Base-by-base conservation (phyloP, 352 stramenopile species). In the Thalassiosira sp. region DNA sequence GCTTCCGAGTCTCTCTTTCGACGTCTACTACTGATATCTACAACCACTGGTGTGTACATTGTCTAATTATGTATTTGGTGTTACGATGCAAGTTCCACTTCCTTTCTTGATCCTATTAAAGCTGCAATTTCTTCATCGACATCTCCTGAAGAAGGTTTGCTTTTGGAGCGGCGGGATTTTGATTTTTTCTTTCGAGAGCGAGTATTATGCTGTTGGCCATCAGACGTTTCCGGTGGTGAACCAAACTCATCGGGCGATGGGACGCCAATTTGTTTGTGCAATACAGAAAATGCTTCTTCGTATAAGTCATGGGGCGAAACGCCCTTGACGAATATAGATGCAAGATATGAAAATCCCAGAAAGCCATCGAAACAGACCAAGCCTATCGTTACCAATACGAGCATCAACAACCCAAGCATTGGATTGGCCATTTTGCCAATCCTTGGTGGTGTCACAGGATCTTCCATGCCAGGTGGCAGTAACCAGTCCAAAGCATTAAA, bases 401-500 rank as follows among this genome's bases (percentile, higher is more conserved):
- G 48, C 53, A 93, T 85, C 63, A 87, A 71, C 0, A 90, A 58
- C 10, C 85, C 88, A 5, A 89, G 52, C 0, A 53, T 64, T 42
- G 76, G 69, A 63, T 91, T 88, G 25, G 85, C 62, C 88, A 93
- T 91, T 25, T 63, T 82, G 13, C 88, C 85, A 13, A 81, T 72
- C 49, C 75, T 33, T 31, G 69, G 73, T 37, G 76, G 22, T 15
- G 22, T 61, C 15, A 79, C 70, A 11, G 74, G 31, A 35, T 71
- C 68, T n/a, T 43, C 40, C 25, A 75, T 64, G 24, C 49, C 48
- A 33, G 54, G 48, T 1, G 75, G 73, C 11, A 93, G 62, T 8
- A 93, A 77, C 88, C 88, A 93, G 59, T 93, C 88, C 8, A 91
- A 31, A 15, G 85, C 68, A 56, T 93, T 89, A 13, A 81, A 78